Evolutionary conservation across 2,329 filamentous ascomycete species (phyloP).

Genomic region (Sodiomyces alkalinus): DNA sequence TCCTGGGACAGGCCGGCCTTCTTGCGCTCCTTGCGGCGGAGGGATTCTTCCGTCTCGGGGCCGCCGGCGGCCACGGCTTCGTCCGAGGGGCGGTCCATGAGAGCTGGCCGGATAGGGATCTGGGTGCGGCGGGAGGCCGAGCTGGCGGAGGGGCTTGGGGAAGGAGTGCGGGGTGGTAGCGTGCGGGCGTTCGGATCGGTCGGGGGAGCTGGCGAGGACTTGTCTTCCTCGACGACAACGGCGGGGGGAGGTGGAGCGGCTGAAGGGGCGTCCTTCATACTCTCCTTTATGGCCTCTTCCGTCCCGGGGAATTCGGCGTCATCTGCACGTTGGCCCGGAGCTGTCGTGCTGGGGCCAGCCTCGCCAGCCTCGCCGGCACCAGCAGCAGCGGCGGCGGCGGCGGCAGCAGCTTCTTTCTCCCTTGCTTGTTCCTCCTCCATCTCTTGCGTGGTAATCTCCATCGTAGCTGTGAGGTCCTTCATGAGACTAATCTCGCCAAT

Average conservation of each 20-base stretch:
- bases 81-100: conserved; percentile 72
- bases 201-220: conserved; percentile 9
- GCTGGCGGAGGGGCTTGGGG: conserved; percentile 21
- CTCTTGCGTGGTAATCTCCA: conserved; percentile 89
- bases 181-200: conserved; percentile 10
- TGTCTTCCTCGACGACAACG: conserved; percentile 25
- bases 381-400: conserved; percentile 32
- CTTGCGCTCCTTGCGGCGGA: conserved; percentile 53
- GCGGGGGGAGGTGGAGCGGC: conserved; percentile 17
- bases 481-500: conserved; percentile 97
- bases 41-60: conserved; percentile 47
- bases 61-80: conserved; percentile 53
- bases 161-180: conserved; percentile 18
- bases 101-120: conserved; percentile 67
- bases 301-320: conserved; percentile 41
- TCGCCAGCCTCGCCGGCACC: conserved; percentile 38
- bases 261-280: conserved; percentile 25
- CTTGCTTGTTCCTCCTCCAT: conserved; percentile 61
- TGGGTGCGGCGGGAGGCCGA: conserved; percentile 25
- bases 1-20: conserved; percentile 78
- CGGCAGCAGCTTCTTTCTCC: conserved; percentile 39
- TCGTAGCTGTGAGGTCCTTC: conserved; percentile 94
- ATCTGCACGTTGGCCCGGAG: conserved; percentile 11
- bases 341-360: conserved; percentile 30
- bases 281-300: conserved; percentile 40